Evolutionary conservation across 768 basidiomycete species (phyloP).

Genomic region (Crepidotus variabilis): DNA sequence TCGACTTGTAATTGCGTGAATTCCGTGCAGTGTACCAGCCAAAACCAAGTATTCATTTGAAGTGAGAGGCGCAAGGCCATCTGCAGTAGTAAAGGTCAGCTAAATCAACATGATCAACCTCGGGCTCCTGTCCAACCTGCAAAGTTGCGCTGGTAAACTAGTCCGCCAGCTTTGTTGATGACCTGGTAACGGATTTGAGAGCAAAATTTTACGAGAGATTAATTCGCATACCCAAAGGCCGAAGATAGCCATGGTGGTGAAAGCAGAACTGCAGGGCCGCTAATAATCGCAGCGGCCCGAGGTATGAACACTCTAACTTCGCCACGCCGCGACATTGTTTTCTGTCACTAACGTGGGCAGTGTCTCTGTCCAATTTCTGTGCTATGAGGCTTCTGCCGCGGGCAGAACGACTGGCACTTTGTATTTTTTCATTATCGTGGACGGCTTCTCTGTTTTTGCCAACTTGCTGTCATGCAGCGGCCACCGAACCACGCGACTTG

Average conservation of each 20-base stretch:
- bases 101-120: constrained; percentile 4
- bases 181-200: constrained; percentile 44
- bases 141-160: constrained; percentile 91
- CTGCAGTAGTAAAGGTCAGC: constrained; percentile 39
- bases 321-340: not conserved
- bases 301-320: not conserved
- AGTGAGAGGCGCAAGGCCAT: constrained; percentile 85
- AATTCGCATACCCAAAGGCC: constrained; percentile 66
- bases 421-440: constrained; percentile 14
- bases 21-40: constrained; percentile 94
- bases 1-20: constrained; percentile 96
- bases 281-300: not conserved
- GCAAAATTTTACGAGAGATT: no score
- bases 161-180: constrained; percentile 97
- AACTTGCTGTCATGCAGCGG: constrained; percentile 31
- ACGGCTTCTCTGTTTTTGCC: constrained; percentile 20
- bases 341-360: not conserved
- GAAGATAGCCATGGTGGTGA: constrained; percentile 62
- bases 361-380: not conserved
- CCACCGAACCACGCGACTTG: constrained; percentile 38
- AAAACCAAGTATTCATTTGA: constrained; percentile 95
- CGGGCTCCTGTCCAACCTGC: constrained; percentile 49
- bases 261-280: not conserved
- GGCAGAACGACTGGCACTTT: constrained; percentile 6
- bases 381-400: constrained; percentile 1